Evolutionary conservation across 306 rosid species (phyloP), one percentile per base, ranked within the genome.

Genomic region (Rosa multiflora): DNA sequence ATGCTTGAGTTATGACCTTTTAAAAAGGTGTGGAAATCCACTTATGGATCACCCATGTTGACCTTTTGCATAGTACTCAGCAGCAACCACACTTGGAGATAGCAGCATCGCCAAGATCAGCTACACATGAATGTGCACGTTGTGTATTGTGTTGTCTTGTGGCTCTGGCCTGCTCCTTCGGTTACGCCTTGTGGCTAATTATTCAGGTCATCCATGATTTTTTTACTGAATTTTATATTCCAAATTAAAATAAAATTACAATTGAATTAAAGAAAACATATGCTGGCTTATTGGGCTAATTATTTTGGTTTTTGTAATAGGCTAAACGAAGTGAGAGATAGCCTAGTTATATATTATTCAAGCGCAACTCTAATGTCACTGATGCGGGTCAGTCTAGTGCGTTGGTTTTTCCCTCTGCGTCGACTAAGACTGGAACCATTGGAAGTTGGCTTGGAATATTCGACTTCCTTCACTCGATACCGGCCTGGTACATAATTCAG

Each of bases 381-480:
- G 0, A 82, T 83, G 80, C n/a, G 94, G 89, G 55, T 75, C 94
- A 76, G 75, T 88, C 29, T 94, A 90, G 49, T 55, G 84, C 26
- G 77, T 78, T 18, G 73, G 40, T 14, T 86, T 86, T 40, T 89
- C 92, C 12, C 78, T 90, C 4, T 85, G 86, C 73, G 46, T 68
- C 52, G 91, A 88, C 18, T 88, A 84, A 74, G 94, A 90, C 69
- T 88, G 86, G 94, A 86, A 72, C 40, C 86, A 87, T 13, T 92
- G 97, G 97, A 89, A 80, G 35, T 56, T 93, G 44, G 90, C 90
- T n/a, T 93, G 91, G 90, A 84, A 73, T 35, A 75, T 94, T 7
- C 84, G 92, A 79, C 93, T 94, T 42, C 80, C 92, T 20, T 68
- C 93, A 0, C 91, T 83, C 4, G 78, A 55, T 93, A 84, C 35